A percentile compares a stretch with the other conserved stretches of the same genome.
Evolutionary conservation across 768 basidiomycete genomes (phyloP).

Genomic region (Sutorius australiensis): DNA sequence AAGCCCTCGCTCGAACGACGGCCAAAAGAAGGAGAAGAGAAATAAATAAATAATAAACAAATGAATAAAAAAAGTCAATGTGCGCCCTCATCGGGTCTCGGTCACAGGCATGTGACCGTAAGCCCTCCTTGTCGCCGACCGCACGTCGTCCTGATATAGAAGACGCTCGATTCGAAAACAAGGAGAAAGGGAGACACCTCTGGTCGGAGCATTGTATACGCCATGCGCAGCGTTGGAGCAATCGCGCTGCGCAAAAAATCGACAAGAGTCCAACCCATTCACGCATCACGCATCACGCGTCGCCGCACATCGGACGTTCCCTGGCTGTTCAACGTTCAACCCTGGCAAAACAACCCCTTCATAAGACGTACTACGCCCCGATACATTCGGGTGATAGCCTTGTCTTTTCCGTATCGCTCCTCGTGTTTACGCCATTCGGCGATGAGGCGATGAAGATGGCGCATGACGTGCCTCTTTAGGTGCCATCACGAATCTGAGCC

Average conservation of each 20-base stretch:
- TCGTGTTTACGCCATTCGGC: neutral
- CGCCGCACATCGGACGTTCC: neutral
- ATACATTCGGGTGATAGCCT: neutral
- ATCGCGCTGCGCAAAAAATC: neutral
- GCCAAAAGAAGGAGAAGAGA: neutral
- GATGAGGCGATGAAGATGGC: neutral
- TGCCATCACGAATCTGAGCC: neutral
- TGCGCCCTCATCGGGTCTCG: neutral
- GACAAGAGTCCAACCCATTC: neutral
- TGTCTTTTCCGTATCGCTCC: neutral
- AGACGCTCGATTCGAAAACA: too few relatives aligned
- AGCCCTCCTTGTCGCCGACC: conserved; percentile 6
- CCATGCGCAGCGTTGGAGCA: neutral
- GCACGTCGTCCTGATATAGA: neutral
- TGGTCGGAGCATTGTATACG: too few relatives aligned
- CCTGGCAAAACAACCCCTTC: conserved; percentile 1
- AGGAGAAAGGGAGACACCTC: too few relatives aligned
- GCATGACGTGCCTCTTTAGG: neutral
- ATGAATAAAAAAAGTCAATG: neutral
- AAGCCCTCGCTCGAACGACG: neutral
- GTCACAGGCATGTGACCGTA: neutral
- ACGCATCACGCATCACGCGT: too few relatives aligned
- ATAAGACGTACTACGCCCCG: conserved; percentile 1
- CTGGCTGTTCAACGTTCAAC: neutral
- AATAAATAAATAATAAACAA: neutral